Base-by-base conservation (phyloP, 2,329 filamentous ascomycete species). In the Penicillium italicum region DNA sequence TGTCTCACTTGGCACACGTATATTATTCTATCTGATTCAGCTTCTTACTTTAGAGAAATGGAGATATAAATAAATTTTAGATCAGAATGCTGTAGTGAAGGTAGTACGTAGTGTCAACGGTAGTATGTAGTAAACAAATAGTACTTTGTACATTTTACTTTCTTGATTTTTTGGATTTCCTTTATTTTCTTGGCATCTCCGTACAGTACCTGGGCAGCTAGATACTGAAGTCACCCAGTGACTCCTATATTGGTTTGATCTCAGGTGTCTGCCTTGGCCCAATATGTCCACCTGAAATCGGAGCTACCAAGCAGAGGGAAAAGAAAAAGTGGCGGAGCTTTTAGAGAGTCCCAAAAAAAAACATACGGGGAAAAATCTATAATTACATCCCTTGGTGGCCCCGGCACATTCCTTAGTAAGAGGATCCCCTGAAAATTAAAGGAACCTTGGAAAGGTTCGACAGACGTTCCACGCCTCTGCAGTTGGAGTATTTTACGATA, bases 1-100 rank as follows among this genome's bases (percentile, higher is more conserved):
- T 62, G 60, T 62, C 60, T 62, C 60, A 62, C 55, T 54, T 42
- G 30, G 40, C 28, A 38, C 36, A 38, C 18, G 5, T 34, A 34
- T 7, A 1, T 20, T 40, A 10, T 28, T 28, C 26, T 28, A 28
- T 28, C 5, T 5, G 1, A 7, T 6, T 28, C 1, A 5, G 8
- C 33, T 34, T 34, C 14, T 14, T 18, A 36, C 33, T 36, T 34
- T 1, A 18, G 4, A 28, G 26, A 28, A 28, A 28, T 28, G 26
- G 6, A 37, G n/a, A 18, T 11, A 18, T 41, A 16, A 22, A 40
- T n/a, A 26, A 16, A 42, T 26, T 8, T 26, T n/a, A 24, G 5
- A 41, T 3, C 10, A 20, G 7, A 41, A 10, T 42, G 16, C 2
- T n/a, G 22, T 24, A 8, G 37, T 22, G 16, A 43, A 20, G n/a